A percentile compares a stretch with the other conserved stretches of the same genome.
These are phyloP conservation scores for Thamnidium elegans DNA, from an alignment of 192 early-diverging fungal genomes.

Conservation along the genomic window DNA sequence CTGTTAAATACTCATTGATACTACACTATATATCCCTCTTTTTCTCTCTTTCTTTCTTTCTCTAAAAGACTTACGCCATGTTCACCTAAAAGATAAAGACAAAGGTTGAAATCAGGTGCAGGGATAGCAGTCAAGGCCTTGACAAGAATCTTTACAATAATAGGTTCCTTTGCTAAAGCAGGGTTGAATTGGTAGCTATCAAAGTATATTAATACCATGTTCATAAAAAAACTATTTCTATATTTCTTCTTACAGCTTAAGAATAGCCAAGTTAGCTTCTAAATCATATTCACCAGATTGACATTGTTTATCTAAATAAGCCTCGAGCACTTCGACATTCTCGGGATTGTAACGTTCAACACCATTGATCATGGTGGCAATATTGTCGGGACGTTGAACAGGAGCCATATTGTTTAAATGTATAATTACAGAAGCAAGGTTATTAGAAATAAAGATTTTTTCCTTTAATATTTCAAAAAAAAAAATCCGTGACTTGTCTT, in stretches of 20 bases:
- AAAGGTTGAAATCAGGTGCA: constrained; percentile 88
- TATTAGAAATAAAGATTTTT: too few relatives aligned
- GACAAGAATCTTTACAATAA: constrained; percentile 72
- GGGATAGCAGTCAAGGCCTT: constrained; percentile 83
- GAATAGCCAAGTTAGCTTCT: constrained; percentile 86
- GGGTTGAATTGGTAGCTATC: constrained; percentile 89
- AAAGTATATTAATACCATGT: neutral
- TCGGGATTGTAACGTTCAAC: constrained; percentile 91
- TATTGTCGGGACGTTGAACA: constrained; percentile 63
- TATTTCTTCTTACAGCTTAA: constrained; percentile 66
- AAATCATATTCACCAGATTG: constrained; percentile 80
- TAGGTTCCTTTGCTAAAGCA: constrained; percentile 63
- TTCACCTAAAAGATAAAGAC: constrained; percentile 81
- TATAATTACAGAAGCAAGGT: neutral
- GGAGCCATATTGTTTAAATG: constrained; percentile 11
- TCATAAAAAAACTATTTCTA: neutral
- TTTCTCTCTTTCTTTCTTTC: neutral
- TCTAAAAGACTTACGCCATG: constrained; percentile 47
- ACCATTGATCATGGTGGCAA: constrained; percentile 71
- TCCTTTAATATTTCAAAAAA: too few relatives aligned
- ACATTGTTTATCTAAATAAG: constrained; percentile 79
- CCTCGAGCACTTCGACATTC: constrained; percentile 80
- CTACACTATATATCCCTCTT: neutral
- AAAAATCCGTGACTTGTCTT: too few relatives aligned
- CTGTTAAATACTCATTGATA: neutral